Conservation (phyloP, 2,329 filamentous ascomycete species). For the Juglanconis sp. region DNA sequence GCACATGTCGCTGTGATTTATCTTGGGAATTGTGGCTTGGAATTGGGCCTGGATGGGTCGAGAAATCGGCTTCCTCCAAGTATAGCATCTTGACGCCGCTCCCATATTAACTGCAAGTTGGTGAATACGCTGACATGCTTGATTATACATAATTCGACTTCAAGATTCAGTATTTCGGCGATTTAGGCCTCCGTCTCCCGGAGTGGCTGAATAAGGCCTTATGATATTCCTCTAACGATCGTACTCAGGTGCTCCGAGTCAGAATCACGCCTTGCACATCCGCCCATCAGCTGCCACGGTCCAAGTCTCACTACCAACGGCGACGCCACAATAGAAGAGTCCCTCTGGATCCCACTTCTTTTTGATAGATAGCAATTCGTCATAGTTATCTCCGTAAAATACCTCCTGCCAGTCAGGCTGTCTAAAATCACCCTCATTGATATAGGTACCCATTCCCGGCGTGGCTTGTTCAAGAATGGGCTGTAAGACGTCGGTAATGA, state of each 20-base stretch:
- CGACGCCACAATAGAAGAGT: slow-evolving; percentile 46
- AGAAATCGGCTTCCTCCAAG: no score
- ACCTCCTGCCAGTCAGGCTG: slow-evolving; percentile 42
- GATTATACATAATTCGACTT: no score
- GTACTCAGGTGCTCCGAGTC: background rate
- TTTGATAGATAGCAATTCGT: slow-evolving; percentile 41
- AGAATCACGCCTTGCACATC: slow-evolving; percentile 25
- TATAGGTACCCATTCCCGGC: slow-evolving; percentile 42
- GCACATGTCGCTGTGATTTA: no score
- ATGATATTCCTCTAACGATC: background rate
- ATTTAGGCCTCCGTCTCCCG: no score
- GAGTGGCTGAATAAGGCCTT: background rate
- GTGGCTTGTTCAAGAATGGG: slow-evolving; percentile 29
- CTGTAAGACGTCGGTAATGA: slow-evolving; percentile 30
- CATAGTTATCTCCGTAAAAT: slow-evolving; percentile 48
- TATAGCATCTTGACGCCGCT: no score
- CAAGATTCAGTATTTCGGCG: no score
- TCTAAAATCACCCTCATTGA: slow-evolving; percentile 50
- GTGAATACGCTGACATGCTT: no score
- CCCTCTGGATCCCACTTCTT: slow-evolving; percentile 41
- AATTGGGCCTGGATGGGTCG: no score
- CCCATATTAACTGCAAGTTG: no score
- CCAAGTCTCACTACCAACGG: slow-evolving; percentile 52
- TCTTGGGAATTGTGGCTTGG: no score
- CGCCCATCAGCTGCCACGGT: slow-evolving; percentile 31